Evolutionary conservation across 2,329 filamentous ascomycete genomes (phyloP).

Genomic region (Zasmidium angulare): DNA sequence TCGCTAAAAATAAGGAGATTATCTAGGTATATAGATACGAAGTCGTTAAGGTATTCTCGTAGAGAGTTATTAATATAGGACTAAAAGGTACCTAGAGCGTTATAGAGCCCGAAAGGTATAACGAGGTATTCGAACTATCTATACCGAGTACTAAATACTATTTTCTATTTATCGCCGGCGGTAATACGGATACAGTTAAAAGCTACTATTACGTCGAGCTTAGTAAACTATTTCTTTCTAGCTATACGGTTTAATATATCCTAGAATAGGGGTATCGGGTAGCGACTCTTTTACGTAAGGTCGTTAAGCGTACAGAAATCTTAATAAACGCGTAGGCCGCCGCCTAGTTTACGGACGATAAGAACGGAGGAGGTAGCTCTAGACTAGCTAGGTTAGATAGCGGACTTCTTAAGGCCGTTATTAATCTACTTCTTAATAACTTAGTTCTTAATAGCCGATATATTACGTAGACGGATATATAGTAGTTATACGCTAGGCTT

Average conservation of each 20-base stretch:
- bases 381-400: not conserved
- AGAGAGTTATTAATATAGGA: slow-evolving; percentile 33
- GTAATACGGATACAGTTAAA: too few species aligned
- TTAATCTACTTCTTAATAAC: too few species aligned
- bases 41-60: slow-evolving; percentile 9
- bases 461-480: slow-evolving; percentile 4
- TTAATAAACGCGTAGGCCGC: slow-evolving; percentile 19
- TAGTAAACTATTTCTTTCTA: slow-evolving; percentile 21
- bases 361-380: not conserved
- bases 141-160: slow-evolving; percentile 11
- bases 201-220: too few species aligned
- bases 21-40: slow-evolving; percentile 7
- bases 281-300: too few species aligned
- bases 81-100: too few species aligned
- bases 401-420: slow-evolving; percentile 15
- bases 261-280: slow-evolving; percentile 28
- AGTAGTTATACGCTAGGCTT: not conserved
- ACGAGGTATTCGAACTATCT: slow-evolving; percentile 11
- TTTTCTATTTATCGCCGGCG: slow-evolving; percentile 11
- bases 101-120: slow-evolving; percentile 11
- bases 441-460: slow-evolving; percentile 4
- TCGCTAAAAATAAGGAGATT: slow-evolving; percentile 12
- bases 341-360: slow-evolving; percentile 5
- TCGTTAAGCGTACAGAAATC: too few species aligned
- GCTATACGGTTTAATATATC: slow-evolving; percentile 26